Evolutionary conservation across 2,329 filamentous ascomycete species (phyloP), one percentile per base, ranked within the genome.

Genomic region (Cercospora sp.): DNA sequence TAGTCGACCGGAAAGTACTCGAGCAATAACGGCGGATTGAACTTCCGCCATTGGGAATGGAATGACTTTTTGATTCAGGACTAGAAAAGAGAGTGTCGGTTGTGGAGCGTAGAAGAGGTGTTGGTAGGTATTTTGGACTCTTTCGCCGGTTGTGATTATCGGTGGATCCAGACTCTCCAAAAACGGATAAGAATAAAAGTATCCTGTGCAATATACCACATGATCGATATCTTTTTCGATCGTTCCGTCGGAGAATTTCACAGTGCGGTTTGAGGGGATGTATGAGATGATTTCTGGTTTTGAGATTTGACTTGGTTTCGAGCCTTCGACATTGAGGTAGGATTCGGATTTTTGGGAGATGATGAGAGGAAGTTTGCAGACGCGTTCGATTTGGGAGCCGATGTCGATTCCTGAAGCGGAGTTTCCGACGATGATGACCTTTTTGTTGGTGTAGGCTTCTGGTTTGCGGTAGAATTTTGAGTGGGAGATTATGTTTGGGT

Each of bases 201-300:
- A 98, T 0, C 94, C 94, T 0, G 94, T 97, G 78, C 92, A 94
- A 79, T 94, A 97, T 30, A 98, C 78, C 5, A 97, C 82, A 1
- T 88, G 86, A 75, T 97, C 94, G 66, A 98, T 80, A 37, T 89
- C 82, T 3, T 81, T 81, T 75, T 93, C 91, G 9, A 90, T 76
- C 0, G 83, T 83, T 2, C 90, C 90, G 74, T 92, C 85, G 49
- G 84, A 83, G 70, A 96, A 92, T 34, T 85, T 82, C 1, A 95
- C 85, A 3, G 86, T 88, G 70, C 88, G 85, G 62, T 85, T 81
- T 3, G 84, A 79, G 0, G 91, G 76, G 80, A 85, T 73, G 71
- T 88, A 88, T 53, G 82, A 78, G 10, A 79, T 76, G 63, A 90
- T 87, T 28, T 86, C 82, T 0, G 86, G 83, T 5, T 84, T 80